Evolutionary conservation across 371 early-diverging fungal genomes (phyloP), one percentile per base, ranked within the genome.

Genomic region (Mortierella sp.): DNA sequence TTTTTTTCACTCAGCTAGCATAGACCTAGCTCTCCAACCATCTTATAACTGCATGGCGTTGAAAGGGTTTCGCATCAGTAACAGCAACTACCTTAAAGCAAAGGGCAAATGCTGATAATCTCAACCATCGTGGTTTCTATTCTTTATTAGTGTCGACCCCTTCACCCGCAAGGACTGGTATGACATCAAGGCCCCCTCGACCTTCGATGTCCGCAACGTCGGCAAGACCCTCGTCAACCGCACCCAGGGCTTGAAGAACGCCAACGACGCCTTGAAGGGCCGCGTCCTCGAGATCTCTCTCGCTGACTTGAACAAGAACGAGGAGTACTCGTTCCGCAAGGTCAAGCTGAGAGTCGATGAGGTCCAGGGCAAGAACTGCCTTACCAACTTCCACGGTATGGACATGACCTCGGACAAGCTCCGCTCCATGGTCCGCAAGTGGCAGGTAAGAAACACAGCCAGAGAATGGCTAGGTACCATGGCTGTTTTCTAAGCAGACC

Each of bases 351-450:
- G 95, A 84, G 94, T 99, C 80, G 98, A 99, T 75, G 99, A 99
- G 88, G 93, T 99, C 82, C 92, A 92, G 82, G 99, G 99, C 82
- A 96, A 94, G 89, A 97, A 96, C 94, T 96, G 97, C 90, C 92
- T 99, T 64, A 98, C 99, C 92, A 96, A 96, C 92, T 99, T 99
- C 93, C 93, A 99, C 95, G 96, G 99, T 77, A 99, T 99, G 99
- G 96, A 97, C 87, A 93, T 99, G 89, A 98, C 99, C 82, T 94
- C 98, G 68, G 99, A 99, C 91, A 99, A 99, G 94, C 92, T 99
- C 86, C 94, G 99, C 82, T 98, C 98, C 83, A 91, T 99, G 88
- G 96, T 99, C 88, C 98, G 97, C 94, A 99, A 99, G 94, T 99
- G 99, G 99, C 99, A 99, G 86, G 88, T 89, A 68, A 4, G 84